phyloP scores from a whole-genome alignment of 345 rosid genomes.

The Syzygium oleosum region DNA sequence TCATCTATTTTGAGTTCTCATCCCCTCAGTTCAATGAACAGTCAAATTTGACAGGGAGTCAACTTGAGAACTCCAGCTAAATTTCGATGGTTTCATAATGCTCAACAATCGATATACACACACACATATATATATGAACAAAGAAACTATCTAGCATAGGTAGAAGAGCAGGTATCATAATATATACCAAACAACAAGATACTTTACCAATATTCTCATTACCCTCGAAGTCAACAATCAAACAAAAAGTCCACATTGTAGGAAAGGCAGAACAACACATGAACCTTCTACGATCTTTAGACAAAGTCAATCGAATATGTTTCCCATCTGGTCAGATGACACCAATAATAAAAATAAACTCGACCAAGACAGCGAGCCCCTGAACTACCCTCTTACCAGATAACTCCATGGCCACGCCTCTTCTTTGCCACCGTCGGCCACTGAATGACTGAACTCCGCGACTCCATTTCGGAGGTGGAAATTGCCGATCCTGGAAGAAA shows the following conservation, averaged over 20 bases:
- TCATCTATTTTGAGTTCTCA: neutral
- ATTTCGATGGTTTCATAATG: neutral
- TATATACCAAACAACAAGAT: neutral
- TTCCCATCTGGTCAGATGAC: neutral
- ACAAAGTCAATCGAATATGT: neutral
- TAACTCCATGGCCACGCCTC: neutral
- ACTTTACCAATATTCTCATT: neutral
- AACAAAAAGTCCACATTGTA: neutral
- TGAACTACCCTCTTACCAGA: neutral
- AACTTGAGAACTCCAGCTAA: neutral
- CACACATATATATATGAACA: too few relatives aligned
- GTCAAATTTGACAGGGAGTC: neutral
- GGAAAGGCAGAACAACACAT: neutral
- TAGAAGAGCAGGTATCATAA: neutral
- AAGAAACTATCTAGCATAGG: neutral
- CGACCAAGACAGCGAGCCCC: neutral
- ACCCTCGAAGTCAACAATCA: neutral
- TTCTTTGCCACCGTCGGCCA: neutral
- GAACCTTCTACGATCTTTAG: neutral
- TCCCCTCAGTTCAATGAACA: neutral
- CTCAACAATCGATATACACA: neutral
- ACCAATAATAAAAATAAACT: neutral
- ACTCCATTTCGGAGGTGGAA: neutral
- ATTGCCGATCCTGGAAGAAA: neutral
- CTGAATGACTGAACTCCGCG: neutral